Evolutionary conservation across 306 rosid species (phyloP).

Genomic region (Medicago ruthenica): DNA sequence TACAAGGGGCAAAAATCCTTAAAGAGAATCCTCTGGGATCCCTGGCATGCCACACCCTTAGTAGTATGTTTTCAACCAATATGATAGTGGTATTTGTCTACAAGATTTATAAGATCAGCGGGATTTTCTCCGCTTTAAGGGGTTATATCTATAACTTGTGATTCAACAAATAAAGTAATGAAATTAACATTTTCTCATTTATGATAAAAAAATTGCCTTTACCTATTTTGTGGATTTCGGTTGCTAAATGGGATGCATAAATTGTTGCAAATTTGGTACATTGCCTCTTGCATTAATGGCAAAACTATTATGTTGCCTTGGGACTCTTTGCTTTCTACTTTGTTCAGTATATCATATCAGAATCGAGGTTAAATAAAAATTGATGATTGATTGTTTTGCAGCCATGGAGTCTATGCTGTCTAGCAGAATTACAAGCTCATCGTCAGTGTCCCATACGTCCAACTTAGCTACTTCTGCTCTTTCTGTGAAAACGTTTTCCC

Average conservation of each 20-base stretch:
- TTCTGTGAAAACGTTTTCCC: conserved; percentile 79
- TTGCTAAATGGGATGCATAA: conserved; percentile 18
- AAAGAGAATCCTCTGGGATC: conserved; percentile 24
- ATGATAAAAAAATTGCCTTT: neutral
- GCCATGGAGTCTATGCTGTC: conserved; percentile 72
- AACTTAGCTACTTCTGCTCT: conserved; percentile 70
- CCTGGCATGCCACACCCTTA: conserved; percentile 24
- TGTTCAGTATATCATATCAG: conserved; percentile 32
- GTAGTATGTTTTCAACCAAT: conserved; percentile 6
- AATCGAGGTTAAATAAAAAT: conserved; percentile 35
- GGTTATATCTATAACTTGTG: conserved; percentile 10
- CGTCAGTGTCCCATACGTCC: conserved; percentile 75
- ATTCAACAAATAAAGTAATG: conserved; percentile 12
- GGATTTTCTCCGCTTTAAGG: conserved; percentile 12
- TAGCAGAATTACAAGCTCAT: conserved; percentile 81
- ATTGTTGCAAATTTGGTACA: conserved; percentile 16
- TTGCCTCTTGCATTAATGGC: neutral
- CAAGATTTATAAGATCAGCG: conserved; percentile 10
- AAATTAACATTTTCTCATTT: conserved; percentile 18
- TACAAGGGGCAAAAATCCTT: neutral
- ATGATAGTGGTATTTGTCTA: conserved; percentile 28
- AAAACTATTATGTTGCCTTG: conserved; percentile 17
- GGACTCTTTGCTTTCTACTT: conserved; percentile 23
- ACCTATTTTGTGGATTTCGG: conserved; percentile 3
- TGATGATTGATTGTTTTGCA: conserved; percentile 49